These are phyloP conservation scores for Seminavis robusta DNA, from an alignment of 108 stramenopile genomes.

Conservation along the genomic window DNA sequence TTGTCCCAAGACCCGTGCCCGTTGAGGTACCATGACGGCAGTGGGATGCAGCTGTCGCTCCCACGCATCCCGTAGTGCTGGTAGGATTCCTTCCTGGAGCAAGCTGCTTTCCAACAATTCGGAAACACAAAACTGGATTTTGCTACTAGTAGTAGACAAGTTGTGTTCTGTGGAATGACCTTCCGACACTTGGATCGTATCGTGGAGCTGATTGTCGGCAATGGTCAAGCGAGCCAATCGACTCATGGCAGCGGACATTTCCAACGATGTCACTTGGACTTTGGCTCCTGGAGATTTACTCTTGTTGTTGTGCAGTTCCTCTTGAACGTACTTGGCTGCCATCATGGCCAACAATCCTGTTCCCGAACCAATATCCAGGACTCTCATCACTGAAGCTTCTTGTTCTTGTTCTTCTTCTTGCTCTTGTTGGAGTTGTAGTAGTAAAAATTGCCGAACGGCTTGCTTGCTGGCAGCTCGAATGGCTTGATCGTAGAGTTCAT, in stretches of 20 bases:
- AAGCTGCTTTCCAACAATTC: constrained; percentile 81
- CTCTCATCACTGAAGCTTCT: constrained; percentile 19
- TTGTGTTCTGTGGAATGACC: constrained; percentile 56
- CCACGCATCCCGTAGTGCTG: constrained; percentile 79
- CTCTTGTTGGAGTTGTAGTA: not conserved
- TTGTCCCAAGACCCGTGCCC: constrained; percentile 64
- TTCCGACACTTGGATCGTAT: constrained; percentile 45
- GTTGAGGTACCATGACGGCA: constrained; percentile 66
- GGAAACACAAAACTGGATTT: constrained; percentile 64
- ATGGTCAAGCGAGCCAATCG: constrained; percentile 48
- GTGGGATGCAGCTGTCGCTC: constrained; percentile 55
- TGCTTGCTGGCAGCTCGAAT: constrained; percentile 44
- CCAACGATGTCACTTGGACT: constrained; percentile 49
- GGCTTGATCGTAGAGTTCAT: constrained; percentile 55
- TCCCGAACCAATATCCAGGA: constrained; percentile 80
- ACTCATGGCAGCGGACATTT: constrained; percentile 84
- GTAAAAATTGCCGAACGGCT: constrained; percentile 7
- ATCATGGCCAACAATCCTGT: constrained; percentile 80
- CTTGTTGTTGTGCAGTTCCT: not conserved
- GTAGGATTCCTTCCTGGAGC: constrained; percentile 75
- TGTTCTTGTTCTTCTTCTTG: not conserved
- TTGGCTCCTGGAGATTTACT: not conserved
- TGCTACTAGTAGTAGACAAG: not conserved
- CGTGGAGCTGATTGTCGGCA: constrained; percentile 32
- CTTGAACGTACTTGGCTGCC: constrained; percentile 30